Evolutionary conservation across 2,329 filamentous ascomycete genomes (phyloP), one percentile per base, ranked within the genome.

Genomic region (Clarireedia homoeocarpa): DNA sequence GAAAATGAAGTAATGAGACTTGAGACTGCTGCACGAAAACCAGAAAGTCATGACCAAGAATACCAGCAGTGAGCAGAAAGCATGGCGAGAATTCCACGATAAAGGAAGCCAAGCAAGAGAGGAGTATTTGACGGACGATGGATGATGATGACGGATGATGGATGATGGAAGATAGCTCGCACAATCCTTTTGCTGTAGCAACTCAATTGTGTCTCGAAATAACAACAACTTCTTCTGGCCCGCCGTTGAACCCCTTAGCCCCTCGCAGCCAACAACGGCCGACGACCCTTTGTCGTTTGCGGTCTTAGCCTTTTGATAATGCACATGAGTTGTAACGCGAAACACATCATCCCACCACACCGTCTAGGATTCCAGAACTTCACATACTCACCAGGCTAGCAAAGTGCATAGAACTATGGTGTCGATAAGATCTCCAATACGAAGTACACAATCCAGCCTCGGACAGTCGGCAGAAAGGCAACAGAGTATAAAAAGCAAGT

Each of bases 1-100:
- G 38, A 50, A 34, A 10, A 17, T 42, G 38, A 10, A 6, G n/a
- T 30, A 36, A 26, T 42, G 7, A 34, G 23, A 17, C 38, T 15
- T 10, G 5, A 10, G 36, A n/a, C 39, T 23, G 38, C 52, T 34
- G 26, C 24, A 55, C 52, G 46, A 55, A 55, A 50, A 55, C 23
- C 14, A 42, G 5, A 5, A 24, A 26, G 53, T 50, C 53, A 50
- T 55, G 53, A 46, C 46, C 34, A 34, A 17, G 9, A 27, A 34
- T 40, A 40, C 15, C 27, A 34, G 15, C 48, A 40, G 26, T 40
- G 45, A 39, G 34, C 5, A 34, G 9, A 34, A 34, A 42, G 24
- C 20, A 42, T 30, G 52, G 38, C 52, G 52, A 55, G 44, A 50
- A 54, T 55, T 38, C 23, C 24, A 48, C 14, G 15, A 23, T 5